phyloP scores from a whole-genome alignment of 306 rosid genomes.

The Morella rubra region DNA sequence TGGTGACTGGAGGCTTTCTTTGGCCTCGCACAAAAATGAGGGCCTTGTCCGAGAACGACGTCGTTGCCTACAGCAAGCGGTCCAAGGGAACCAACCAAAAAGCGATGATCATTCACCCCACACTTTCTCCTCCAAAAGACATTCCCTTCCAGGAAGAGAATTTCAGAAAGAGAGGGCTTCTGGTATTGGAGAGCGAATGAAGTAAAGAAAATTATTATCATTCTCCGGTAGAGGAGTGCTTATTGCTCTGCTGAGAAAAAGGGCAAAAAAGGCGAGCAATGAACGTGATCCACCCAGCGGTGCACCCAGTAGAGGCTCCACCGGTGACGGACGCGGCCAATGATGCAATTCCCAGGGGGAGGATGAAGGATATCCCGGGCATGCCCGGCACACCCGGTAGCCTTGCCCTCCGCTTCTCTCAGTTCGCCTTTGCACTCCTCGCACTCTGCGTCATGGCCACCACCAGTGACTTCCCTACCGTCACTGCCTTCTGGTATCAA shows the following conservation, averaged over 20 bases:
- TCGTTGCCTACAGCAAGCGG: not conserved
- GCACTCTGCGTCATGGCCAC: conserved; percentile 46
- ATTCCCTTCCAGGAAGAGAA: not conserved
- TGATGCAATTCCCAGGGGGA: conserved; percentile 36
- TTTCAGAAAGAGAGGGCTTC: not conserved
- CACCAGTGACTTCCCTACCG: conserved; percentile 49
- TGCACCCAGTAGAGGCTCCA: conserved; percentile 47
- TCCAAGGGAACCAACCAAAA: not conserved
- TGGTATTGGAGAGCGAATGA: not conserved
- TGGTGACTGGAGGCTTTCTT: too few relatives aligned
- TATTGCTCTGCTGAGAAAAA: not conserved
- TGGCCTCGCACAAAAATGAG: too few relatives aligned
- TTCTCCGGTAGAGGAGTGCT: not conserved
- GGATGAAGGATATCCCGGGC: conserved; percentile 43
- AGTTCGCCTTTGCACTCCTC: conserved; percentile 41
- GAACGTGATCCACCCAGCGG: conserved; percentile 40
- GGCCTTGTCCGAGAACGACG: not conserved
- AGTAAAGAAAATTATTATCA: not conserved
- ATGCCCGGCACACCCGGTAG: conserved; percentile 51
- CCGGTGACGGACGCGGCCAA: conserved; percentile 23
- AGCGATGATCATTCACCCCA: not conserved
- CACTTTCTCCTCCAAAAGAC: not conserved
- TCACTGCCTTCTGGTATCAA: conserved; percentile 52
- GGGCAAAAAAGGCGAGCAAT: not conserved
- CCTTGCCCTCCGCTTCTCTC: conserved; percentile 39